phyloP scores from a whole-genome alignment of 805 yeast genomes.

The Dipodascus albidus region DNA sequence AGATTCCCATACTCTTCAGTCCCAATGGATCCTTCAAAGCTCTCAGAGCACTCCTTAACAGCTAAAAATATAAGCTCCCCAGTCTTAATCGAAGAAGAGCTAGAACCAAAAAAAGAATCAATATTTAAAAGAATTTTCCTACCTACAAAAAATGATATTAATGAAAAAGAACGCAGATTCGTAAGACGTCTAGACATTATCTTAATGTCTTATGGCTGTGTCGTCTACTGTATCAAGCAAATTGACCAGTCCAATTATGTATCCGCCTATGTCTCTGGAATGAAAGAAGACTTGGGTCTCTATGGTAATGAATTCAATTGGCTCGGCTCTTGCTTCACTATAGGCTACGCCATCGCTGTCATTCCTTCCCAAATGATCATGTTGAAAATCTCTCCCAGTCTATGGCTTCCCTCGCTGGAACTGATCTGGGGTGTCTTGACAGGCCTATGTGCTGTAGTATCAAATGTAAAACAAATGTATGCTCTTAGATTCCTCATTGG shows the following conservation, averaged over 20 bases:
- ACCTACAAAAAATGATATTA: not conserved
- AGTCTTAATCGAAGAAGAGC: not conserved
- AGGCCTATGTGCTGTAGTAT: constrained; percentile 15
- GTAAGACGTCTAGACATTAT: not conserved
- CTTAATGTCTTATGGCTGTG: not conserved
- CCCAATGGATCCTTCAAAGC: not conserved
- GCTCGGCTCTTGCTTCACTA: constrained; percentile 15
- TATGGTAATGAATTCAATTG: constrained; percentile 18
- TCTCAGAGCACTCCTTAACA: not conserved
- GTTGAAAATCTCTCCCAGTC: constrained; percentile 19
- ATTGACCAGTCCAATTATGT: constrained; percentile 47
- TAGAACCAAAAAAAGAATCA: not conserved
- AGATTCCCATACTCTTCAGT: not conserved
- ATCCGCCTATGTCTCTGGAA: constrained; percentile 57
- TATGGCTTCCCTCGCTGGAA: constrained; percentile 22
- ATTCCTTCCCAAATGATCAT: constrained; percentile 25
- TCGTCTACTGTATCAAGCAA: constrained; percentile 21
- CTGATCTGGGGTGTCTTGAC: constrained; percentile 19
- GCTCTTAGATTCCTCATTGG: constrained; percentile 24
- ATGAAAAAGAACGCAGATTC: not conserved
- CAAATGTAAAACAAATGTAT: constrained; percentile 17
- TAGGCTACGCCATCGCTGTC: constrained; percentile 24
- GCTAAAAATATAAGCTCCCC: not conserved
- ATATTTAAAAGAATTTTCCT: not conserved
- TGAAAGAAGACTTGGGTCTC: constrained; percentile 39